These are phyloP conservation scores for Calonectria henricotiae DNA, from an alignment of 2,329 filamentous ascomycete species.

Conservation along the genomic window DNA sequence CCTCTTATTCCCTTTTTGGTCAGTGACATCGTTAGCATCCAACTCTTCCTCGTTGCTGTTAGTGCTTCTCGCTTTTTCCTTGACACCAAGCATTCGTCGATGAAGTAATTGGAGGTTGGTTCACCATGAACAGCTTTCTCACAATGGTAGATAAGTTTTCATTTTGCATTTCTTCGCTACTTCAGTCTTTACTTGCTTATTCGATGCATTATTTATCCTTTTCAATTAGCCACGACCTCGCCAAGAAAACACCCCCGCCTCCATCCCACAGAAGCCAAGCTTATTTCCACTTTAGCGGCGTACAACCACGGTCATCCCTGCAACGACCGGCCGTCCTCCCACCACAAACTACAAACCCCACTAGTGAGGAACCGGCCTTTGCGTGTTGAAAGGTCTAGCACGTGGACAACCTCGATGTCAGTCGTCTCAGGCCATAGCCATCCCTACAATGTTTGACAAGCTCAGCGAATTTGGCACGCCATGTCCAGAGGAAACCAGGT, in stretches of 20 bases:
- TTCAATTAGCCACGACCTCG: not conserved
- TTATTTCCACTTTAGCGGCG: slow-evolving; percentile 17
- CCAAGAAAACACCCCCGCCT: slow-evolving; percentile 22
- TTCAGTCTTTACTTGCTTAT: not conserved
- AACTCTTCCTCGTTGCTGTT: too few relatives aligned
- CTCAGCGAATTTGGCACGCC: not conserved
- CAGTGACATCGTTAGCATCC: too few relatives aligned
- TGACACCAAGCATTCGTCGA: not conserved
- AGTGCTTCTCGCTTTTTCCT: too few relatives aligned
- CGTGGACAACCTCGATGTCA: slow-evolving; percentile 7
- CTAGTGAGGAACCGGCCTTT: slow-evolving; percentile 4
- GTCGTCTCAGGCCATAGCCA: slow-evolving; percentile 5
- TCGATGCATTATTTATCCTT: not conserved
- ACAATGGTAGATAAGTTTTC: not conserved
- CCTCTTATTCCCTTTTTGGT: too few relatives aligned
- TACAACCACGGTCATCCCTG: not conserved
- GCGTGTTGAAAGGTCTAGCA: not conserved
- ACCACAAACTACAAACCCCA: not conserved
- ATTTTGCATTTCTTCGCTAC: slow-evolving; percentile 1
- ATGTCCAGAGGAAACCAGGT: not conserved
- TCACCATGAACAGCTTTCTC: not conserved
- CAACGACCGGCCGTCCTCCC: not conserved
- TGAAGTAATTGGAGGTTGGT: not conserved
- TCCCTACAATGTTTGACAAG: too few relatives aligned
- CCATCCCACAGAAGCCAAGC: slow-evolving; percentile 12